These are phyloP conservation scores for Gaeumannomyces tritici DNA, from an alignment of 2,329 filamentous ascomycete species.

Conservation along the genomic window DNA sequence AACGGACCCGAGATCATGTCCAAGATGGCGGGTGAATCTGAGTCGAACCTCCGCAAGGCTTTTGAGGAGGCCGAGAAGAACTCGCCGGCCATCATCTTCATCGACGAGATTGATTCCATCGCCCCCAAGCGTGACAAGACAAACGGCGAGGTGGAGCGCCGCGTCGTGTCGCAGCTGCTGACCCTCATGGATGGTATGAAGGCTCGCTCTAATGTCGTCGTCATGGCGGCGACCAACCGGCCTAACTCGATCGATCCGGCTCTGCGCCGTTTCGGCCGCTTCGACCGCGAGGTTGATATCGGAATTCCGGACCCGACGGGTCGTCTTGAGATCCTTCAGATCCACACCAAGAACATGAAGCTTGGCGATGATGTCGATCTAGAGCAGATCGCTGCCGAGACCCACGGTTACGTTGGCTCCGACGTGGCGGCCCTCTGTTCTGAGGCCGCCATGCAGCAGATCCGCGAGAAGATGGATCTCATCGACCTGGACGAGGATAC, in stretches of 20 bases:
- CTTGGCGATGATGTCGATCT: constrained; percentile 92
- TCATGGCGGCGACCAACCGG: constrained; percentile 98
- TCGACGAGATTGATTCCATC: constrained; percentile 98
- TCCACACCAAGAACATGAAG: constrained; percentile 99
- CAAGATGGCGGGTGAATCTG: constrained; percentile 99
- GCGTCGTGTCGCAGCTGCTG: constrained; percentile 89
- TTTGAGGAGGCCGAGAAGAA: constrained; percentile 99
- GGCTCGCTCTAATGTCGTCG: constrained; percentile 94
- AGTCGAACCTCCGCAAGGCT: constrained; percentile 96
- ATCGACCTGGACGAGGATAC: constrained; percentile 99
- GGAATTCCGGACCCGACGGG: constrained; percentile 96
- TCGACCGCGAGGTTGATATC: constrained; percentile 98
- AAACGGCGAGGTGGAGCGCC: constrained; percentile 95
- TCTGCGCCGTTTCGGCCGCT: constrained; percentile 93
- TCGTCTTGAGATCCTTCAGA: constrained; percentile 96
- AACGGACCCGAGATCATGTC: constrained; percentile 99
- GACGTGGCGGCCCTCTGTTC: constrained; percentile 98
- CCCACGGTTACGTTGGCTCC: constrained; percentile 97
- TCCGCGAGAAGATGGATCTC: constrained; percentile 99
- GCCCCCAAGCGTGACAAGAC: constrained; percentile 99
- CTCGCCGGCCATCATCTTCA: constrained; percentile 98
- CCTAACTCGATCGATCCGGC: constrained; percentile 98
- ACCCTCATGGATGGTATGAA: constrained; percentile 99
- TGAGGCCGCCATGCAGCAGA: constrained; percentile 99
- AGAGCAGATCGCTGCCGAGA: constrained; percentile 93